Base-by-base conservation (phyloP, 2,329 filamentous ascomycete species). In the Colletotrichum plurivorum region DNA sequence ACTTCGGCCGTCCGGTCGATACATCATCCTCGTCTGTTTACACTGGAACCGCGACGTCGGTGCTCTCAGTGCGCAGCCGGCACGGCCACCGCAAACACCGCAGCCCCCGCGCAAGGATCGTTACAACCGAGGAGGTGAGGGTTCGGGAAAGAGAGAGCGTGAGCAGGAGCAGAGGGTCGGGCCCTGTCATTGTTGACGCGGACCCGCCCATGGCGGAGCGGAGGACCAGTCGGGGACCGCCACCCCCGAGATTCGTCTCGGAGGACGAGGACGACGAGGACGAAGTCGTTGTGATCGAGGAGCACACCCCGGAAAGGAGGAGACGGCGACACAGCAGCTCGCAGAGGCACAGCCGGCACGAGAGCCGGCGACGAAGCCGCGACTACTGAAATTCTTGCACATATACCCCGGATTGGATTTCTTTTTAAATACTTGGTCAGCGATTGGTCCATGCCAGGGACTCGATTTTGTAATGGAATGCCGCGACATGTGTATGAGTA, bases 1-100 rank as follows among this genome's bases (percentile, higher is more conserved):
- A 84, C 68, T 79, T 83, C 36, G 80, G 80, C 1, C 83, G 81
- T 2, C 73, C 78, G 45, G 75, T 76, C 62, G 63, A 65, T 20
- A 45, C 58, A 22, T 63, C 67, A 16, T 70, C 72, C 22, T 65
- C 75, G 13, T 61, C 67, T 5, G 63, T 69, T n/a, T 52, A 71
- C 60, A 70, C 75, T 39, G 69, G 72, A 43, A 73, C 73, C 57
- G 63, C 67, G 3, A 61, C 58, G 5, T 70, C 73, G 68, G 43
- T 75, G 72, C 57, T 74, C 51, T 67, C 73, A 36, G 73, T 73
- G 16, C 67, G 59, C n/a, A 58, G 63, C 51, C 66, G 63, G 6
- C 63, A 60, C n/a, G 60, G 45, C 12, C 70, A 67, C 54, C 55
- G 41, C 45, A 59, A 62, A 41, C 48, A 71, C 54, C 51, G 66